Base-by-base conservation (phyloP, 805 yeast species). In the Naumovozyma baii region DNA sequence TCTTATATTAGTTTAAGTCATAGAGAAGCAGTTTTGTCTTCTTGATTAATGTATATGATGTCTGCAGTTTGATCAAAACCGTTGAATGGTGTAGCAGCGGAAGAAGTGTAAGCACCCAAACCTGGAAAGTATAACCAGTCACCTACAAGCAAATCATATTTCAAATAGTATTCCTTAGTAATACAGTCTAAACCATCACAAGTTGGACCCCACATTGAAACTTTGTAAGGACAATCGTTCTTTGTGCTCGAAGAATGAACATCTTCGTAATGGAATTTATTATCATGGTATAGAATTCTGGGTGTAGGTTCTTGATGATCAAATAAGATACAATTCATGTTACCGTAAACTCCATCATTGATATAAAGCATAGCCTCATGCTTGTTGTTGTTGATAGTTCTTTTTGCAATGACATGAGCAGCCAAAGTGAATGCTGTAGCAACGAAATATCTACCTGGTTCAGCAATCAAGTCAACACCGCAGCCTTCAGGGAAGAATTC, bases 131-230 rank as follows among this genome's bases (percentile, higher is more conserved):
- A 85, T 41, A 90, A 58, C 97, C 97, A 90, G 60, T 90, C 97
- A 7, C 96, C 97, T 33, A 83, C 80, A 16, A 69, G 67, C 33
- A 86, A 77, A 31, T 77, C 76, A 39, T 72, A 68, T 15, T 78
- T 68, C 52, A 90, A 67, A 28, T 49, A 51, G 43, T 76, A 66
- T 29, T 66, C 68, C 35, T 67, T 59, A 15, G 82, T 60, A 42
- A 90, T 76, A 60, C 94, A 82, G 61, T 90, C 98, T 46, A 90
- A 69, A 3, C 96, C 96, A 63, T 90, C 98, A 66, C 98, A 90
- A 15, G 97, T 90, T 34, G 97, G 98, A 4, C 98, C 98, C 98
- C 98, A 90, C 44, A 92, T 72, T 3, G 95, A 83, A 39, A 73
- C 80, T 33, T 59, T 60, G 46, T 60, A 52, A 32, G 60, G 57